Evolutionary conservation across 2,329 filamentous ascomycete species (phyloP).

Genomic region (Xylariaceae sp.): DNA sequence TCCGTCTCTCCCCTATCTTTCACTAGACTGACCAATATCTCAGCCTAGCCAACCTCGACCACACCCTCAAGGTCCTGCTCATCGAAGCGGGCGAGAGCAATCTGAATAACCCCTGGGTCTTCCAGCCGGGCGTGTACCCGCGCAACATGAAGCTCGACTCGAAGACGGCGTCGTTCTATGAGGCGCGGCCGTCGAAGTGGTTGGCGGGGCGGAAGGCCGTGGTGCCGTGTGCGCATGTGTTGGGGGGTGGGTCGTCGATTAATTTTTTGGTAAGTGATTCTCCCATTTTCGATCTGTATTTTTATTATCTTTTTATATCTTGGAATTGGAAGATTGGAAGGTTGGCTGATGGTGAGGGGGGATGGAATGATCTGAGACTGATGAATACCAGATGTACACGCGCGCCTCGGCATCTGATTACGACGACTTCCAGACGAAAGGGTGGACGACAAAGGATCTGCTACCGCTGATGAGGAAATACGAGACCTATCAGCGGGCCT

Average conservation of each 20-base stretch:
- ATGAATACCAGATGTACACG: slow-evolving; percentile 58
- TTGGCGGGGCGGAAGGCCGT: slow-evolving; percentile 65
- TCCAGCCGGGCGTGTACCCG: slow-evolving; percentile 70
- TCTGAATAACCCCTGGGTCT: slow-evolving; percentile 75
- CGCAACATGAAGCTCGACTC: slow-evolving; percentile 69
- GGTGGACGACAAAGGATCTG: slow-evolving; percentile 72
- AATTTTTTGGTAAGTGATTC: slow-evolving; percentile 62
- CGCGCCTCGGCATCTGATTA: slow-evolving; percentile 67
- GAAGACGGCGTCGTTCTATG: slow-evolving; percentile 77
- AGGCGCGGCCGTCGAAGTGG: slow-evolving; percentile 68
- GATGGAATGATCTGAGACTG: too few species aligned
- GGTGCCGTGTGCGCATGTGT: slow-evolving; percentile 67
- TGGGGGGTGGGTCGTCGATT: slow-evolving; percentile 68
- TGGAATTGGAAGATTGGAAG: too few species aligned
- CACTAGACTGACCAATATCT: slow-evolving; percentile 13
- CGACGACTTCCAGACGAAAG: slow-evolving; percentile 73
- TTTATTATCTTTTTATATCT: too few species aligned
- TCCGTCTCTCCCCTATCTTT: background rate
- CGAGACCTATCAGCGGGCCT: slow-evolving; percentile 67
- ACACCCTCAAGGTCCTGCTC: slow-evolving; percentile 58
- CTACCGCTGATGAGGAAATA: slow-evolving; percentile 75
- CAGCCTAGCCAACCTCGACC: slow-evolving; percentile 68
- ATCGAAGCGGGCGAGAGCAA: slow-evolving; percentile 38
- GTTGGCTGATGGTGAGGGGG: too few species aligned
- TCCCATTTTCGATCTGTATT: too few species aligned